A percentile compares a stretch with the other conserved stretches of the same genome.
Evolutionary conservation across 441 rosid species (phyloP).

Genomic region (Syzygium syzygioides): DNA sequence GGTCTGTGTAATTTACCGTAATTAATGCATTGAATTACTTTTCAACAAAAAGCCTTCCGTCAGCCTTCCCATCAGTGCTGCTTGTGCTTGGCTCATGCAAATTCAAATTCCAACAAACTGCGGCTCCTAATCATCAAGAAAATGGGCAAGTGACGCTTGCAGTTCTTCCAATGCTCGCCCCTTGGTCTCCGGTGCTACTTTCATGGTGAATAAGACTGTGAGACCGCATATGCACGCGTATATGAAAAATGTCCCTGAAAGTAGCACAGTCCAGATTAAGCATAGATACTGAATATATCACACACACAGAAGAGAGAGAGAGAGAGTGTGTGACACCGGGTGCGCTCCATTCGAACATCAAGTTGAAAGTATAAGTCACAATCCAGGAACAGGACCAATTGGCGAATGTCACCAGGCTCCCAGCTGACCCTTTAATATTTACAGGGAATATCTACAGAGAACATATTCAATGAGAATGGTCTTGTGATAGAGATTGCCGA

Average conservation of each 20-base stretch:
- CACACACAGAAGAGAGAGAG: neutral
- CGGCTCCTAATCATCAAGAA: neutral
- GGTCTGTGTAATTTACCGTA: no score
- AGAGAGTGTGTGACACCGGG: neutral
- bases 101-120: neutral
- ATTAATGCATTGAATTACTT: no score
- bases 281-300: neutral
- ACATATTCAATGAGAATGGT: neutral
- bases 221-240: neutral
- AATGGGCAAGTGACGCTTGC: neutral
- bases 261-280: neutral
- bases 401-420: neutral
- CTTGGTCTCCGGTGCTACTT: neutral
- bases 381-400: neutral
- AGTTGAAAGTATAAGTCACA: neutral
- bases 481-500: neutral
- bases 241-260: slow-evolving; percentile 2
- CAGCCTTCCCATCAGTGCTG: neutral
- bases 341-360: neutral
- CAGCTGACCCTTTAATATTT: neutral
- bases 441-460: neutral
- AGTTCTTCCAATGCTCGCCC: slow-evolving; percentile 7
- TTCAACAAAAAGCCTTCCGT: neutral
- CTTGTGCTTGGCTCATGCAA: neutral
- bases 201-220: neutral